A percentile compares a stretch with the other conserved stretches of the same genome.
Conservation (phyloP, 2,329 filamentous ascomycete genomes). For the Mycosphaerella arachidis region DNA sequence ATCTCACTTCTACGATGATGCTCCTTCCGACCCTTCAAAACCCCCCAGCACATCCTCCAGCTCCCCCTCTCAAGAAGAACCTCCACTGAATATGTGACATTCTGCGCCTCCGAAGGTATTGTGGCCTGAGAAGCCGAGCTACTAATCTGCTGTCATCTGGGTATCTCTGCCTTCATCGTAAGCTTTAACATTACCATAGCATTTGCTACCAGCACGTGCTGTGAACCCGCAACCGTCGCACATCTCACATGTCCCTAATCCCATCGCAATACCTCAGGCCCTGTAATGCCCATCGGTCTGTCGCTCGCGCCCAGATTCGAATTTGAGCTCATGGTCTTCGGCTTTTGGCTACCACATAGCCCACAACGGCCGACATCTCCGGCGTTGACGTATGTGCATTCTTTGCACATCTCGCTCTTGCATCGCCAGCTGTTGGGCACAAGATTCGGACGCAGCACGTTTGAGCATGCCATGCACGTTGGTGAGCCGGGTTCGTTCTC, state of each 20-base stretch:
- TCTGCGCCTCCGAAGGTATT: no score
- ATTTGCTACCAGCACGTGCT: neutral
- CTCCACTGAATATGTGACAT: no score
- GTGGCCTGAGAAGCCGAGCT: neutral
- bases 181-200: neutral
- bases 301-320: neutral
- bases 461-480: constrained; percentile 65
- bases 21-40: no score
- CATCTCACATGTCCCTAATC: constrained; percentile 20
- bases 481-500: constrained; percentile 52
- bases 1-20: no score
- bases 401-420: constrained; percentile 50
- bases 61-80: no score
- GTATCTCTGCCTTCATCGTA: neutral
- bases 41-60: no score
- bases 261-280: constrained; percentile 31
- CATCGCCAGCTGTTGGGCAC: constrained; percentile 63
- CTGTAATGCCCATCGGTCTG: constrained; percentile 23
- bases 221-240: neutral
- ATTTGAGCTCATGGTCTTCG: constrained; percentile 5
- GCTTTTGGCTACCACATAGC: constrained; percentile 53
- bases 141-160: neutral
- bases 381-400: constrained; percentile 61
- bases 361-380: constrained; percentile 67
- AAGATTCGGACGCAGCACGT: constrained; percentile 58